These are phyloP conservation scores for Syzygium malaccense DNA, from an alignment of 441 rosid species.

Conservation along the genomic window DNA sequence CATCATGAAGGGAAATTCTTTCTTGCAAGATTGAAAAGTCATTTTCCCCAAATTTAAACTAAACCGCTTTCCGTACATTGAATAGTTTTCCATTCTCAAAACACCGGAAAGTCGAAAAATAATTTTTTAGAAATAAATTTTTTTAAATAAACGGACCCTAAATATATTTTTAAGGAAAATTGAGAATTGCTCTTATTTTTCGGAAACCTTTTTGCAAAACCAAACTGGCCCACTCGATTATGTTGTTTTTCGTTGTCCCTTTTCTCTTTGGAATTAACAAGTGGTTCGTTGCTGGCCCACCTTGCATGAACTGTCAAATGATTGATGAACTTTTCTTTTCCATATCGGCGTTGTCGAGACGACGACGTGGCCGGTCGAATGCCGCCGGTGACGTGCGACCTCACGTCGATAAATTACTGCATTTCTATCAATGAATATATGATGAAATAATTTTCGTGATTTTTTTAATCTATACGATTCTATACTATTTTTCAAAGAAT, in stretches of 20 bases:
- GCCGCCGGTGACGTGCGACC: not conserved
- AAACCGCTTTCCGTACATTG: too few relatives aligned
- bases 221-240: not conserved
- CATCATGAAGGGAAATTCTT: too few relatives aligned
- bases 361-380: not conserved
- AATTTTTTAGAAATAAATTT: too few relatives aligned
- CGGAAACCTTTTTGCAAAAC: not conserved
- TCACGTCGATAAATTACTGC: not conserved
- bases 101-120: too few relatives aligned
- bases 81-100: too few relatives aligned
- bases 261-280: not conserved
- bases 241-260: not conserved
- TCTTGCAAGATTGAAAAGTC: too few relatives aligned
- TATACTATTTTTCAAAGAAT: not conserved
- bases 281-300: not conserved
- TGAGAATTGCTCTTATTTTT: not conserved
- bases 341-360: not conserved
- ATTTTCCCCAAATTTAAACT: rapidly evolving
- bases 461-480: not conserved
- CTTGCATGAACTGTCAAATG: not conserved
- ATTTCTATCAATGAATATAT: not conserved
- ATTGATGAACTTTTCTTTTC: not conserved
- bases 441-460: not conserved
- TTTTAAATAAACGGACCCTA: too few relatives aligned
- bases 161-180: not conserved